Conservation (phyloP, 257 asterid species). For the Schizonepeta tenuifolia region DNA sequence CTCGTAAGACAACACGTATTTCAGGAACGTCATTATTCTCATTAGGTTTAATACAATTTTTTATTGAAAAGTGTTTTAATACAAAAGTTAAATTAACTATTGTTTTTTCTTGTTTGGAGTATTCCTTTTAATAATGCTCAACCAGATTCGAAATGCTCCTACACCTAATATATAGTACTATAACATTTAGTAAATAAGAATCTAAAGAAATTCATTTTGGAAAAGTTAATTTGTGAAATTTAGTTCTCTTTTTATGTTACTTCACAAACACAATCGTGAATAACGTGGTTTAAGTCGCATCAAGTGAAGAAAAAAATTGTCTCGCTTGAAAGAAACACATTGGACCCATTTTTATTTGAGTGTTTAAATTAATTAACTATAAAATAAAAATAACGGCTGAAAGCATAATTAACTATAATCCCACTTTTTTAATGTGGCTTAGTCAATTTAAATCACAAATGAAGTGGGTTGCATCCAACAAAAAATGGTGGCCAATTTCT, state of each 20-base stretch:
- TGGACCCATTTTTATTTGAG: conserved; percentile 19
- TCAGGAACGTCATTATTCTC: no score
- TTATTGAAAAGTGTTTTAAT: no score
- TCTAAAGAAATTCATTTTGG: neutral
- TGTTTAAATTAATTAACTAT: neutral
- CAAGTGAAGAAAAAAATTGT: neutral
- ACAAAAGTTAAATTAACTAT: no score
- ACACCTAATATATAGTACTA: neutral
- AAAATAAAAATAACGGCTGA: conserved; percentile 8
- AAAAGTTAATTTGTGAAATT: neutral
- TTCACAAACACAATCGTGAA: conserved; percentile 11
- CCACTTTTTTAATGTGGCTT: neutral
- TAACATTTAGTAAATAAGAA: neutral
- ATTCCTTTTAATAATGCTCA: no score
- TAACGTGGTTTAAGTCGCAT: neutral
- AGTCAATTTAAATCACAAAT: neutral
- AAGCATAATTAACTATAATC: neutral
- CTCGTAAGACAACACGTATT: no score
- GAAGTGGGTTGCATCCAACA: neutral
- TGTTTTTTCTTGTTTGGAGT: no score
- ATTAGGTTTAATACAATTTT: no score
- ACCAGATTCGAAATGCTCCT: no score
- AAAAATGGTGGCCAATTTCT: neutral
- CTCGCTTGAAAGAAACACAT: neutral
- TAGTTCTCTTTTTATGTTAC: neutral